Evolutionary conservation across 1,284 basidiomycete genomes (phyloP).

Genomic region (Austroboletus niveus): DNA sequence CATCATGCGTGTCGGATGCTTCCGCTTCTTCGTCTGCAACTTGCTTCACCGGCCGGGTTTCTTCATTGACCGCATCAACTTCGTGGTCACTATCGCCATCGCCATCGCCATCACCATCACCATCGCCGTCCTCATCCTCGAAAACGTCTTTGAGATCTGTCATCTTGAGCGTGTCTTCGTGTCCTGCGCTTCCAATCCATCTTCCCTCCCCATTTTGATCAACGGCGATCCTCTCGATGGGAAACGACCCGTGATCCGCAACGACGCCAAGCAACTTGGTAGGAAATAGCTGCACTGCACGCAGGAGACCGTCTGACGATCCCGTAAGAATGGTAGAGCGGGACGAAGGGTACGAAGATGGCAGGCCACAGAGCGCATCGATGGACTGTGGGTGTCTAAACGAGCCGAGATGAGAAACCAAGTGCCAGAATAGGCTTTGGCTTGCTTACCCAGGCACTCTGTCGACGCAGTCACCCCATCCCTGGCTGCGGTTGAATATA

Average conservation of each 20-base stretch:
- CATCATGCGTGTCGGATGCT: neutral
- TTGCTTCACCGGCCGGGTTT: slow-evolving; percentile 40
- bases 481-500: slow-evolving; percentile 83
- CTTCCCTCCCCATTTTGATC: slow-evolving; percentile 53
- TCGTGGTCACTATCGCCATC: slow-evolving; percentile 22
- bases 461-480: slow-evolving; percentile 93
- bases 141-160: slow-evolving; percentile 73
- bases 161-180: slow-evolving; percentile 84
- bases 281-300: slow-evolving; percentile 88
- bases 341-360: slow-evolving; percentile 61
- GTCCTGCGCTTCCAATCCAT: slow-evolving; percentile 93
- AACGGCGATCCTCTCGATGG: slow-evolving; percentile 82
- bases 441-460: slow-evolving; percentile 76
- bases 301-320: slow-evolving; percentile 88
- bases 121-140: slow-evolving; percentile 39
- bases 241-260: slow-evolving; percentile 87
- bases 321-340: slow-evolving; percentile 84
- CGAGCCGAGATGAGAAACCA: slow-evolving; percentile 9
- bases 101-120: neutral
- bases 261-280: slow-evolving; percentile 90
- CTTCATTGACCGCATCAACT: slow-evolving; percentile 33
- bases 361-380: slow-evolving; percentile 77
- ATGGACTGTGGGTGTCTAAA: slow-evolving; percentile 82
- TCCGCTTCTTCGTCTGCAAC: slow-evolving; percentile 8
- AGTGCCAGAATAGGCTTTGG: neutral